These are phyloP conservation scores for Aspergillus udagawae DNA, from an alignment of 2,329 filamentous ascomycete species.

Conservation along the genomic window DNA sequence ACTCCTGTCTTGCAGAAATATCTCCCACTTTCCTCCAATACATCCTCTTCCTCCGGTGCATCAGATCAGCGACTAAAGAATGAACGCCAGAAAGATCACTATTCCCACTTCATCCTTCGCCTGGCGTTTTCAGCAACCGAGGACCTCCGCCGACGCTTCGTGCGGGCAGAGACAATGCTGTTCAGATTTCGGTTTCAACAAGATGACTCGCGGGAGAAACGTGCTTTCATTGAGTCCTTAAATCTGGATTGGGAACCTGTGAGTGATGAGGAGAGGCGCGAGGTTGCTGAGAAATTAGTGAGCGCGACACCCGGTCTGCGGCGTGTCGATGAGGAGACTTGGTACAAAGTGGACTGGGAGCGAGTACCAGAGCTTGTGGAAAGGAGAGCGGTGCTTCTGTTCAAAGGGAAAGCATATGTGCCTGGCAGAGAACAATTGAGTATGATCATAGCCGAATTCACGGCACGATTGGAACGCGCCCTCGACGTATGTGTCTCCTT, in stretches of 20 bases:
- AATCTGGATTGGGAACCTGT: conserved; percentile 83
- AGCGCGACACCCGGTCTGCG: conserved; percentile 51
- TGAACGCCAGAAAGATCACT: conserved; percentile 92
- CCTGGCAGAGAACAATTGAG: conserved; percentile 80
- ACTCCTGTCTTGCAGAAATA: conserved; percentile 82
- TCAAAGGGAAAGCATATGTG: conserved; percentile 82
- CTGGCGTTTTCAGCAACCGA: conserved; percentile 90
- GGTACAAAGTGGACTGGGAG: conserved; percentile 97
- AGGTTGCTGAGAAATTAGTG: conserved; percentile 59
- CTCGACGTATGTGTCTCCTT: conserved; percentile 61
- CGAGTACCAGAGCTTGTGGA: conserved; percentile 88
- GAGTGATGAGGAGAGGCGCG: conserved; percentile 71
- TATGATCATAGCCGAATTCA: conserved; percentile 87
- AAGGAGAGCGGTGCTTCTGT: conserved; percentile 69
- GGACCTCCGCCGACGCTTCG: conserved; percentile 81
- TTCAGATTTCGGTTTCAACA: conserved; percentile 77
- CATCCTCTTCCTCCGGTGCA: conserved; percentile 54
- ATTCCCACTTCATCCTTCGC: conserved; percentile 93
- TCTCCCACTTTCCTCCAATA: conserved; percentile 73
- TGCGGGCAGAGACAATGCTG: conserved; percentile 80
- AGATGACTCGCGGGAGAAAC: conserved; percentile 70
- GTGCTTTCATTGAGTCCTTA: conserved; percentile 70
- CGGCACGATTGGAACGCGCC: conserved; percentile 70
- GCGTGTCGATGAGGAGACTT: conserved; percentile 70
- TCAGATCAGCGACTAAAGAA: conserved; percentile 52